phyloP scores from a whole-genome alignment of 257 asterid species.

The Przewalskia tangutica region DNA sequence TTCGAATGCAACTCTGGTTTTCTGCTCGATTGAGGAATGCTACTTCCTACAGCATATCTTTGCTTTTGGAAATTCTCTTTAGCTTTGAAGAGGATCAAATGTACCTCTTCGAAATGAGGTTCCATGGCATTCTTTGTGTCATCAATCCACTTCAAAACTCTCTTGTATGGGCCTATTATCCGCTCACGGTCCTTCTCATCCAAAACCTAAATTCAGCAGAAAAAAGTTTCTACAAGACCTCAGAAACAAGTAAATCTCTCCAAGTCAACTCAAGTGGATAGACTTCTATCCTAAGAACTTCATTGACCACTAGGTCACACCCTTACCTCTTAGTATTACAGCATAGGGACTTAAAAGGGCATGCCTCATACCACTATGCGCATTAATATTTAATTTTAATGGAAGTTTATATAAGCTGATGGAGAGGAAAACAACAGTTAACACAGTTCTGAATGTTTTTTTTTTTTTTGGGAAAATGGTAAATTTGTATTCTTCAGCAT shows the following conservation, averaged over 20 bases:
- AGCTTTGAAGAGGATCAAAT: constrained; percentile 33
- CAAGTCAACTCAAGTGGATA: neutral
- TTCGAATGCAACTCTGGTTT: constrained; percentile 16
- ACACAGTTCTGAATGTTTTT: neutral
- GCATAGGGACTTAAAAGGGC: neutral
- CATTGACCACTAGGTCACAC: too few relatives aligned
- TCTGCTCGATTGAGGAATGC: constrained; percentile 2
- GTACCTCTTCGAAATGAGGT: constrained; percentile 69
- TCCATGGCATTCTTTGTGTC: constrained; percentile 41
- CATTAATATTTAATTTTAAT: neutral
- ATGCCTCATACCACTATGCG: neutral
- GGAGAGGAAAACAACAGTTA: neutral
- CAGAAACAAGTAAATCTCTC: neutral
- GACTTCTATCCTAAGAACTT: neutral
- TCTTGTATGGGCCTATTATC: constrained; percentile 42
- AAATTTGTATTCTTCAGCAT: too few relatives aligned
- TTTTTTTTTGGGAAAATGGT: too few relatives aligned
- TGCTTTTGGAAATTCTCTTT: constrained; percentile 32
- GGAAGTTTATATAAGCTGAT: neutral
- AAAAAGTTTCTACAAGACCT: neutral
- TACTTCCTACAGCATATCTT: constrained; percentile 8
- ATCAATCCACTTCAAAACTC: constrained; percentile 52
- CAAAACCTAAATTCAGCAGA: constrained; percentile 25
- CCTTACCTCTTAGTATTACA: neutral
- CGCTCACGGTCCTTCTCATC: constrained; percentile 45